Percentiles rank a stretch among this genome's conserved stretches.
Evolutionary conservation across 1,284 basidiomycete species (phyloP).

Genomic region (Cerrena zonata): DNA sequence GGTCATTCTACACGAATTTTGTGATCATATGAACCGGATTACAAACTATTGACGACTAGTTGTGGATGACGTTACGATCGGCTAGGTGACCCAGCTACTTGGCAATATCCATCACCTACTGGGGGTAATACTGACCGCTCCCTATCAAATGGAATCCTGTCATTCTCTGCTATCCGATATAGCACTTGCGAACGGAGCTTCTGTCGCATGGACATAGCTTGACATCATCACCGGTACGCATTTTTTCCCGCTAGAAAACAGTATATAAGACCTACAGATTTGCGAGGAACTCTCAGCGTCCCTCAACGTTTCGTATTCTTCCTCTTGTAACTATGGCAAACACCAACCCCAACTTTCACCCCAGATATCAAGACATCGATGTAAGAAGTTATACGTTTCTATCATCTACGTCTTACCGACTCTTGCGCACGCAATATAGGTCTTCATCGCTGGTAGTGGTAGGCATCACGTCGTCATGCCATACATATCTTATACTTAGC

Average conservation of each 20-base stretch:
- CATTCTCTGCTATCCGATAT: not conserved
- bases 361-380: not conserved
- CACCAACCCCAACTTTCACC: not conserved
- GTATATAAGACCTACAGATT: not conserved
- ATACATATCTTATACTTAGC: not conserved
- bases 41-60: too few relatives aligned
- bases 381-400: not conserved
- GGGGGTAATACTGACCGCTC: too few relatives aligned
- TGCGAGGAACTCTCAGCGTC: not conserved
- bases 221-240: not conserved
- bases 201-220: not conserved
- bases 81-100: too few relatives aligned
- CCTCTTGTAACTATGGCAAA: not conserved
- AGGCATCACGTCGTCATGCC: too few relatives aligned
- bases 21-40: too few relatives aligned
- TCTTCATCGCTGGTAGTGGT: constrained; percentile 16
- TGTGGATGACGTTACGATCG: too few relatives aligned
- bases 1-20: too few relatives aligned
- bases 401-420: not conserved
- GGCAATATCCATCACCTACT: too few relatives aligned
- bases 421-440: constrained; percentile 1
- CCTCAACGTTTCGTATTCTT: not conserved
- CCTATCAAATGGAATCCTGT: not conserved
- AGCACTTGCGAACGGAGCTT: not conserved
- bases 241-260: too few relatives aligned